phyloP scores from a whole-genome alignment of 2,329 filamentous ascomycete genomes.

The Cercospora berteroae region DNA sequence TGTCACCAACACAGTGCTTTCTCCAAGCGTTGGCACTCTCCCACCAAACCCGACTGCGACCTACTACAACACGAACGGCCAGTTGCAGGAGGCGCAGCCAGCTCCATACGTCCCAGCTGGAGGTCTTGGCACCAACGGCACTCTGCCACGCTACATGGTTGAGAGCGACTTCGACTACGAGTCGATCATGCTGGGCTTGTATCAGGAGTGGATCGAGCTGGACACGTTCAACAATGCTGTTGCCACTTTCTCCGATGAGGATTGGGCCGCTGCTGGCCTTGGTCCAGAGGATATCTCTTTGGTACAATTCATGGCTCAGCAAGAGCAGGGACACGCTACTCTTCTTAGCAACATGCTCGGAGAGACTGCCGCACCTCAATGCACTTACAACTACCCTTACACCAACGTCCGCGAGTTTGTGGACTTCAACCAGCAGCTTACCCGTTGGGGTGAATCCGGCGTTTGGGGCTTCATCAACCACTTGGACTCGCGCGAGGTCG shows the following conservation, averaged over 20 bases:
- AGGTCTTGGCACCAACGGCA: constrained; percentile 75
- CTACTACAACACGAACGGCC: constrained; percentile 69
- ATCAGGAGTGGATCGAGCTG: constrained; percentile 82
- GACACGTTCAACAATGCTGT: constrained; percentile 79
- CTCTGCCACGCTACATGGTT: constrained; percentile 70
- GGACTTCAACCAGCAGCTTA: constrained; percentile 84
- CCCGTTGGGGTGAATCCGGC: constrained; percentile 73
- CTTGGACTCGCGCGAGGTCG: constrained; percentile 71
- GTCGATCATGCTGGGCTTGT: constrained; percentile 70
- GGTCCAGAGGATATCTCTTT: constrained; percentile 67
- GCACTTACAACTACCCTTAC: constrained; percentile 79
- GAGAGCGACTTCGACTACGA: constrained; percentile 82
- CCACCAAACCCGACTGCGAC: constrained; percentile 62
- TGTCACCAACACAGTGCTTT: constrained; percentile 57
- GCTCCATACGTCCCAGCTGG: constrained; percentile 69
- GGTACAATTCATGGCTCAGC: constrained; percentile 73
- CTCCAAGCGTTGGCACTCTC: constrained; percentile 56
- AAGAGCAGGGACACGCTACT: constrained; percentile 76
- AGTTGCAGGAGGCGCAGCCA: constrained; percentile 65
- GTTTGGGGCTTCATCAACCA: constrained; percentile 80
- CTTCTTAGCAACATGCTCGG: constrained; percentile 77
- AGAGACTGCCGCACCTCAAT: constrained; percentile 66
- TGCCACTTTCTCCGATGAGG: constrained; percentile 63
- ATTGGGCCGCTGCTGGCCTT: constrained; percentile 68
- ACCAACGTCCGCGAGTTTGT: constrained; percentile 72